phyloP scores from a whole-genome alignment of 306 rosid species.

The Trichosanthes truncata region DNA sequence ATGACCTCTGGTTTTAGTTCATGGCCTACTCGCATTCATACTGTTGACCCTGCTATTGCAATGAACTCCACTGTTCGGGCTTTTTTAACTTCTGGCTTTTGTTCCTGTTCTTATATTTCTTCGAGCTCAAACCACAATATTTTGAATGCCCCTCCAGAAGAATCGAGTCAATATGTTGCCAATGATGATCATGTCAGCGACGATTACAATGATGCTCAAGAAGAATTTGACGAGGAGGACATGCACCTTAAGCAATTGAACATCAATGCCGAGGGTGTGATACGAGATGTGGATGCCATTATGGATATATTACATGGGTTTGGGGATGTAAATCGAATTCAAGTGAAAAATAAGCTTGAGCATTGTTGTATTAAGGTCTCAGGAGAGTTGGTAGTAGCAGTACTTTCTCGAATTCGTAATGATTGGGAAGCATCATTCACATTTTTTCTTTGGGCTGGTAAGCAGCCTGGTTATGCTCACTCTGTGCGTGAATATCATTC shows the following conservation, averaged over 20 bases:
- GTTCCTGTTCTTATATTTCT: background rate
- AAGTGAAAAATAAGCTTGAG: conserved; percentile 49
- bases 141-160: background rate
- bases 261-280: conserved; percentile 26
- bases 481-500: conserved; percentile 65
- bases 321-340: conserved; percentile 12
- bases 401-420: conserved; percentile 56
- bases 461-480: conserved; percentile 54
- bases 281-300: conserved; percentile 34
- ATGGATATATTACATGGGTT: conserved; percentile 39
- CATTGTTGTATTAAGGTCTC: conserved; percentile 33
- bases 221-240: conserved; percentile 10
- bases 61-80: background rate
- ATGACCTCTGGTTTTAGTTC: background rate
- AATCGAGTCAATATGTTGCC: background rate
- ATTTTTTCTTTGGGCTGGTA: conserved; percentile 79
- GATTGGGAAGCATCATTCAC: conserved; percentile 89
- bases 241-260: conserved; percentile 11
- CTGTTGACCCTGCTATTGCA: background rate
- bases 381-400: conserved; percentile 55
- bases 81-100: background rate
- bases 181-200: background rate
- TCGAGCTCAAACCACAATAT: background rate
- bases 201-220: background rate
- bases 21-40: conserved; percentile 3